phyloP scores from a whole-genome alignment of 768 basidiomycete species.

The Austroboletus festivus region DNA sequence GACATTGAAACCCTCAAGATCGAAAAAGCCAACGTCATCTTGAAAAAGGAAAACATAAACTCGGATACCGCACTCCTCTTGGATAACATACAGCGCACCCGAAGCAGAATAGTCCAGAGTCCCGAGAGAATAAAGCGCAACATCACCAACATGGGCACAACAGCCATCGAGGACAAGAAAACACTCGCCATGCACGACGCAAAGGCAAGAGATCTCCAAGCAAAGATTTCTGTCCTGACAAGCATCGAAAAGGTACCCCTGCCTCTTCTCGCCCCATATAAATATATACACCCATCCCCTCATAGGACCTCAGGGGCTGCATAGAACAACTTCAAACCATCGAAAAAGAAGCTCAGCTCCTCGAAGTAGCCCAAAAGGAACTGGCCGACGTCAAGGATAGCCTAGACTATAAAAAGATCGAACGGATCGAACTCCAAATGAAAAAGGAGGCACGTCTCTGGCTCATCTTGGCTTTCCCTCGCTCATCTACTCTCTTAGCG shows the following conservation, averaged over 20 bases:
- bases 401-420: slow-evolving; percentile 70
- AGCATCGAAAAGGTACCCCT: slow-evolving; percentile 72
- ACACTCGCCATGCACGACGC: slow-evolving; percentile 60
- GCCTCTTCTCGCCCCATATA: not conserved
- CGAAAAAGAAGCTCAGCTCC: slow-evolving; percentile 59
- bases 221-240: slow-evolving; percentile 66
- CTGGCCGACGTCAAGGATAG: slow-evolving; percentile 66
- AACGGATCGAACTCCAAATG: slow-evolving; percentile 63
- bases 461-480: not conserved
- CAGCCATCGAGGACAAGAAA: slow-evolving; percentile 68
- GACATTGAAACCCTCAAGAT: slow-evolving; percentile 70
- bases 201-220: slow-evolving; percentile 74
- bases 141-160: slow-evolving; percentile 71
- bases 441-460: slow-evolving; percentile 56
- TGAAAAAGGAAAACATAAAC: slow-evolving; percentile 68
- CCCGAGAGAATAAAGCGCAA: slow-evolving; percentile 86
- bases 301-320: slow-evolving; percentile 66
- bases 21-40: slow-evolving; percentile 60
- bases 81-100: slow-evolving; percentile 61
- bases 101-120: slow-evolving; percentile 82
- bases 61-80: slow-evolving; percentile 55
- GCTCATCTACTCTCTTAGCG: slow-evolving; percentile 45
- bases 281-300: not conserved
- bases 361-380: slow-evolving; percentile 66
- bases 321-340: slow-evolving; percentile 75